Conservation (phyloP, 2,329 filamentous ascomycete species). For the Alternaria tenuissima region DNA sequence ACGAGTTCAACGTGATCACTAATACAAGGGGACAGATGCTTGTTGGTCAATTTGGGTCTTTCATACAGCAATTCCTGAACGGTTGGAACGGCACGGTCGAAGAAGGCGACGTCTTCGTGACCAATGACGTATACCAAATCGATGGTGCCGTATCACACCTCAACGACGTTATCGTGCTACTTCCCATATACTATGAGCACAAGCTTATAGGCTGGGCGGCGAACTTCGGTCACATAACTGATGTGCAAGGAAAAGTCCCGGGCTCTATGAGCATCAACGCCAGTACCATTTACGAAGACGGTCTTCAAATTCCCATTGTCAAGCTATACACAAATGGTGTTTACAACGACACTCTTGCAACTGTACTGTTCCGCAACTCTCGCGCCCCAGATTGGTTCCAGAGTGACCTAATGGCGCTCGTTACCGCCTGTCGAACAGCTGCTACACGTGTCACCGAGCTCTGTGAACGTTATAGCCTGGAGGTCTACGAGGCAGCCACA, state of each 20-base stretch:
- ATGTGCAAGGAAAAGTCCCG: slow-evolving; percentile 57
- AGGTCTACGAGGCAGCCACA: slow-evolving; percentile 58
- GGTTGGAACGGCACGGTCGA: slow-evolving; percentile 59
- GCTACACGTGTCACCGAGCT: slow-evolving; percentile 57
- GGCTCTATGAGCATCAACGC: slow-evolving; percentile 62
- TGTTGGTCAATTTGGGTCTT: slow-evolving; percentile 61
- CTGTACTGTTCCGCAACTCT: slow-evolving; percentile 59
- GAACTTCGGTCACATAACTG: slow-evolving; percentile 61
- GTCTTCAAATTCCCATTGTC: slow-evolving; percentile 59
- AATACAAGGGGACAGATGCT: slow-evolving; percentile 60
- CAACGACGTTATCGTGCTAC: slow-evolving; percentile 60
- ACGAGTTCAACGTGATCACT: slow-evolving; percentile 64
- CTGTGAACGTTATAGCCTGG: slow-evolving; percentile 54
- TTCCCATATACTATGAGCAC: slow-evolving; percentile 58
- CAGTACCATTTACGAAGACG: slow-evolving; percentile 59
- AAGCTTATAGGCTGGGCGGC: slow-evolving; percentile 59
- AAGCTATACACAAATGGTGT: slow-evolving; percentile 57
- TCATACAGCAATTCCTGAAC: slow-evolving; percentile 58
- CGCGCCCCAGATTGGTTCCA: slow-evolving; percentile 60
- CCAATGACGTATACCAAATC: slow-evolving; percentile 61
- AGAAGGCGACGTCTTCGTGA: slow-evolving; percentile 61
- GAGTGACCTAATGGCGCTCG: slow-evolving; percentile 57
- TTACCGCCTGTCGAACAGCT: slow-evolving; percentile 58
- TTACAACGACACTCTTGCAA: slow-evolving; percentile 56
- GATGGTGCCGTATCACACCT: slow-evolving; percentile 60